phyloP scores from a whole-genome alignment of 192 early-diverging fungal genomes.

The Paraglomus occultum region DNA sequence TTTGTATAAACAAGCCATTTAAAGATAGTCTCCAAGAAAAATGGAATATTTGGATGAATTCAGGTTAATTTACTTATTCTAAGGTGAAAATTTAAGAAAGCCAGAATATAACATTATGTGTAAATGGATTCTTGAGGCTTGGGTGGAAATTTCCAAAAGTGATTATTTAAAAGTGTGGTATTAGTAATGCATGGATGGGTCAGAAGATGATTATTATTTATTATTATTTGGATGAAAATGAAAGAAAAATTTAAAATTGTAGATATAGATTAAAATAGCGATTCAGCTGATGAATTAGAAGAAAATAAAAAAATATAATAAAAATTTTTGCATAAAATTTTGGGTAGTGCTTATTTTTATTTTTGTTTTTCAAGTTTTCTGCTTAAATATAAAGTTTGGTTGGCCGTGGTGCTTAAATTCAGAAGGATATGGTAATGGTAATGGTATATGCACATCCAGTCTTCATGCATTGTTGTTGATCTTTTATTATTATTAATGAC shows the following conservation, averaged over 20 bases:
- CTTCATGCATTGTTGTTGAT: too few relatives aligned
- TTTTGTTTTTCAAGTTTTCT: too few relatives aligned
- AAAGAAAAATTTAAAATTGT: conserved; percentile 1
- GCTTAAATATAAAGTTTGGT: too few relatives aligned
- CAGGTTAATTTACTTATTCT: background rate
- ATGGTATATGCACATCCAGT: too few relatives aligned
- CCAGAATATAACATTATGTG: background rate
- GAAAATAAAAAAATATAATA: background rate
- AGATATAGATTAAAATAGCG: conserved; percentile 8
- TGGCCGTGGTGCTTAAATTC: too few relatives aligned
- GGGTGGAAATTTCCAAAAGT: background rate
- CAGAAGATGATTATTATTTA: conserved; percentile 3
- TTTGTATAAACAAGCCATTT: conserved; percentile 8
- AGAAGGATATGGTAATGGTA: too few relatives aligned
- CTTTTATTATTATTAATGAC: background rate
- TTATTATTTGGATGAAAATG: conserved; percentile 3
- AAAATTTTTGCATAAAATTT: background rate
- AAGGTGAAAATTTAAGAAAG: background rate
- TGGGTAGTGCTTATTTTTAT: too few relatives aligned
- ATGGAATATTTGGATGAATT: background rate
- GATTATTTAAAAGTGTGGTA: conserved; percentile 6
- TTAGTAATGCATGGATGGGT: conserved; percentile 2
- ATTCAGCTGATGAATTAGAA: background rate
- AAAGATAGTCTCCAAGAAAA: background rate
- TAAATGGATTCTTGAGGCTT: conserved; percentile 12